A percentile compares a stretch with the other conserved stretches of the same genome.
These are phyloP conservation scores for Phialophora chinensis DNA, from an alignment of 2,329 filamentous ascomycete species.

Conservation along the genomic window DNA sequence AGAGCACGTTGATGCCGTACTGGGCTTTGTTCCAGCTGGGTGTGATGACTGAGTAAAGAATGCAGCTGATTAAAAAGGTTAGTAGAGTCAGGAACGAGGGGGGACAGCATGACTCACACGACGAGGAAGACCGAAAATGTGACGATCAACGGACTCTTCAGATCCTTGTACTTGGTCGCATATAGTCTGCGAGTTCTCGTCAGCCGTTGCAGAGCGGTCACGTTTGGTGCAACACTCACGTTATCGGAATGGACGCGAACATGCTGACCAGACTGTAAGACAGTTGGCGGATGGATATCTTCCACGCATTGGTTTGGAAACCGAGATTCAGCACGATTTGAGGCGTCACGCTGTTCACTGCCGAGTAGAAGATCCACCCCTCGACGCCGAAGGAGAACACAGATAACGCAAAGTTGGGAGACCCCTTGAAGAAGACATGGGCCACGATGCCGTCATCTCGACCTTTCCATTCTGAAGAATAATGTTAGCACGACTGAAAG, in stretches of 20 bases:
- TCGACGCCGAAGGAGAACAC: conserved; percentile 64
- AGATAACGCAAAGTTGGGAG: conserved; percentile 61
- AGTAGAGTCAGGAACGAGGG: conserved; percentile 17
- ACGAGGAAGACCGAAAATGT: conserved; percentile 57
- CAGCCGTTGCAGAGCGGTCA: conserved; percentile 3
- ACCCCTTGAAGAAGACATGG: conserved; percentile 61
- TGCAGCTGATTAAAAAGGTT: conserved; percentile 43
- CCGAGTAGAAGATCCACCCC: conserved; percentile 64
- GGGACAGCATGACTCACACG: conserved; percentile 46
- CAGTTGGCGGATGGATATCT: conserved; percentile 57
- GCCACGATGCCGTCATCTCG: conserved; percentile 61
- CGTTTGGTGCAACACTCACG: conserved; percentile 39
- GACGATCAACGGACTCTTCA: conserved; percentile 55
- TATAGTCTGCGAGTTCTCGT: conserved; percentile 44
- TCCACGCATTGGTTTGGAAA: conserved; percentile 55
- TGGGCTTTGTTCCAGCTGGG: conserved; percentile 55
- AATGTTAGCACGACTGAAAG: neutral
- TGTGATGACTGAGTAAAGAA: conserved; percentile 55
- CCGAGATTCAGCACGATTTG: conserved; percentile 58
- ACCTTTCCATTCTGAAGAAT: conserved; percentile 61
- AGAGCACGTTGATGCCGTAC: conserved; percentile 56
- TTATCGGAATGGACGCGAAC: conserved; percentile 52
- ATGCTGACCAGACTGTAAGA: conserved; percentile 52
- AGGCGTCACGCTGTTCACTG: conserved; percentile 59
- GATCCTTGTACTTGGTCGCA: conserved; percentile 57